A percentile compares a stretch with the other conserved stretches of the same genome.
phyloP scores from a whole-genome alignment of 345 rosid species.

The Clarkia xantiana region DNA sequence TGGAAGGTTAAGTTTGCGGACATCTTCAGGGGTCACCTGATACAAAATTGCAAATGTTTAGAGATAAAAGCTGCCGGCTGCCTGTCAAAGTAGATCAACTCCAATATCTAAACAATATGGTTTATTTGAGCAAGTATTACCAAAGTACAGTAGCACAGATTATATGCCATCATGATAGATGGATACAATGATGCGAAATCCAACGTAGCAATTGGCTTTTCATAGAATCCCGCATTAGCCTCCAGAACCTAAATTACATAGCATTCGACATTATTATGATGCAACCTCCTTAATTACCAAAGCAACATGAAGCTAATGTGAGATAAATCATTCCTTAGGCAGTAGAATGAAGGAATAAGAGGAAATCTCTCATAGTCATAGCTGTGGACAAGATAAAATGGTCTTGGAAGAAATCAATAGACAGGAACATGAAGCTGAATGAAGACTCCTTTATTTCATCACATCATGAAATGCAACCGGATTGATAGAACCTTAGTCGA shows the following conservation, averaged over 20 bases:
- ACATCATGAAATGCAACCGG: no score
- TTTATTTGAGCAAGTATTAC: constrained; percentile 24
- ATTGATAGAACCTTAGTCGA: no score
- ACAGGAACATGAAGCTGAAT: no score
- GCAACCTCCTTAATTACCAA: no score
- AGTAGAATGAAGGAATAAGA: no score
- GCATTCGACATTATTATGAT: constrained; percentile 6
- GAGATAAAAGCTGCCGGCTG: constrained; percentile 5
- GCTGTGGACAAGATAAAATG: no score
- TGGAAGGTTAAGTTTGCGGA: constrained; percentile 62
- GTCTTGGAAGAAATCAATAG: no score
- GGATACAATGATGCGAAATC: constrained; percentile 98
- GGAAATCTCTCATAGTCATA: no score
- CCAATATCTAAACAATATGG: not conserved
- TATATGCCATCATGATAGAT: constrained; percentile 99
- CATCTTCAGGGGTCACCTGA: constrained; percentile 88
- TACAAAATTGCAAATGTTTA: constrained; percentile 5
- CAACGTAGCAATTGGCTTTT: constrained; percentile 86
- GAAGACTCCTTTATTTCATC: no score
- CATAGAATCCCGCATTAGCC: constrained; percentile 82
- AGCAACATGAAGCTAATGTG: no score
- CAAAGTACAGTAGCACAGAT: constrained; percentile 90
- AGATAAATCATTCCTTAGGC: no score
- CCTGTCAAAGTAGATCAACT: no score
- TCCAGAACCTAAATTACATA: constrained; percentile 62